Base-by-base conservation (phyloP, 129 eudicot species). In the Chrysanthemum makinoi region DNA sequence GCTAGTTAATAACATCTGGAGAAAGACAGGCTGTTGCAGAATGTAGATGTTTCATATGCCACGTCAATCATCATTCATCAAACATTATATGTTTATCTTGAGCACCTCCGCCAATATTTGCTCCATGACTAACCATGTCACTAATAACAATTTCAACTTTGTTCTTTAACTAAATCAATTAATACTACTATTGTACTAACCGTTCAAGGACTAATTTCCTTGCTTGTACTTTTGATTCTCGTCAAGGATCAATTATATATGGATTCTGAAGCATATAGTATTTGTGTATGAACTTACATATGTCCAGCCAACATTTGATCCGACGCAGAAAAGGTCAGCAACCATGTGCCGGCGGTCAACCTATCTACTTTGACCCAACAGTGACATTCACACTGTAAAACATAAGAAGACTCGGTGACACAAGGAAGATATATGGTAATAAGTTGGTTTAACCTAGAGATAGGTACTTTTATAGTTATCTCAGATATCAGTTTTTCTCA, bases 201-300 rank as follows among this genome's bases (percentile, higher is more conserved):
- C 98, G 82, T 62, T 92, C 98, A 0, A 92, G 91, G 53, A 92
- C 98, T 5, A 96, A 92, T 83, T 92, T 92, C 57, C 98, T 81
- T 92, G 96, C 79, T 86, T 92, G 96, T 92, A 92, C n/a, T 89
- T 92, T 77, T 92, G 96, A 80, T 67, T 75, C 87, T 83, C 83
- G 56, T 24, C 18, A 66, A 24, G 58, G 17, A 61, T 57, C 59
- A n/a, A 51, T 66, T 49, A 72, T 18, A 22, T 18, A 57, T 1
- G 20, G 17, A 20, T 35, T 39, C 16, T 3, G 3, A 22, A 47
- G 35, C 62, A 6, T 35, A 30, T 55, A 50, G 12, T 17, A 69
- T 10, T 44, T 12, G 13, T 11, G 20, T 4, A 51, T 65, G 67
- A 58, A 66, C 97, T 86, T 86, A 92, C 96, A 53, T 92, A 92